These are phyloP conservation scores for Aegilops tauschii DNA, from an alignment of 176 grass and related monocot genomes.

Conservation along the genomic window DNA sequence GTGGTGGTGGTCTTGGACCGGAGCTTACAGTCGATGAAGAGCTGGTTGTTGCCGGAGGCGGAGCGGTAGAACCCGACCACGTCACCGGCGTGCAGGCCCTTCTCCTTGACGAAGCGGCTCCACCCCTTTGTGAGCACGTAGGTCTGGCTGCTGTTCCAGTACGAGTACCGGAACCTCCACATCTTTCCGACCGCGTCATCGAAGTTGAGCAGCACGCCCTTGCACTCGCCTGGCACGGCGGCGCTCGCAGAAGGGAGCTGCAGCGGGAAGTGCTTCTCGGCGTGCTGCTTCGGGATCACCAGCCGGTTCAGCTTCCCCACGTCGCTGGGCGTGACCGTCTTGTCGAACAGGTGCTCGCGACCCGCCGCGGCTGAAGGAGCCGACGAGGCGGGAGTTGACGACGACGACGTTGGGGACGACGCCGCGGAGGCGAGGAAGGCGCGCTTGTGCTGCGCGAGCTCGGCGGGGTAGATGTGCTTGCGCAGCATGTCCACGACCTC, in stretches of 20 bases:
- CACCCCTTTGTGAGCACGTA: constrained; percentile 96
- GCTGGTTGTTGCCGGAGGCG: neutral
- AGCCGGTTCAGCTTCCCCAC: constrained; percentile 95
- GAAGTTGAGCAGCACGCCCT: constrained; percentile 80
- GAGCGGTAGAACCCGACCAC: constrained; percentile 66
- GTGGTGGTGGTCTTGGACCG: too few relatives aligned
- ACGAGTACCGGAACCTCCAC: constrained; percentile 91
- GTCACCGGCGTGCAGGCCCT: constrained; percentile 67
- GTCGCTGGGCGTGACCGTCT: constrained; percentile 88
- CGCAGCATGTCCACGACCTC: too few relatives aligned
- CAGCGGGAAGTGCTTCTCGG: constrained; percentile 83
- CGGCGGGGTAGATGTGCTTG: too few relatives aligned
- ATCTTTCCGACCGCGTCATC: constrained; percentile 71
- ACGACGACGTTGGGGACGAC: too few relatives aligned
- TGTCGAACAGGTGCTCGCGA: constrained; percentile 83
- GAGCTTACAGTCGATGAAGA: too few relatives aligned
- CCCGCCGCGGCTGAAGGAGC: neutral
- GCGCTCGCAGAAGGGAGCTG: neutral
- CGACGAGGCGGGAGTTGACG: too few relatives aligned
- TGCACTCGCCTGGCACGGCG: constrained; percentile 29
- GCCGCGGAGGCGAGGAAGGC: too few relatives aligned
- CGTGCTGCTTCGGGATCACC: constrained; percentile 94
- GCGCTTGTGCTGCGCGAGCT: too few relatives aligned
- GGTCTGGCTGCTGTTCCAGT: constrained; percentile 99
- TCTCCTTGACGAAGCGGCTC: constrained; percentile 95